Evolutionary conservation across 139 green algal species (phyloP).

Genomic region (Tetradesmus lagerheimii): DNA sequence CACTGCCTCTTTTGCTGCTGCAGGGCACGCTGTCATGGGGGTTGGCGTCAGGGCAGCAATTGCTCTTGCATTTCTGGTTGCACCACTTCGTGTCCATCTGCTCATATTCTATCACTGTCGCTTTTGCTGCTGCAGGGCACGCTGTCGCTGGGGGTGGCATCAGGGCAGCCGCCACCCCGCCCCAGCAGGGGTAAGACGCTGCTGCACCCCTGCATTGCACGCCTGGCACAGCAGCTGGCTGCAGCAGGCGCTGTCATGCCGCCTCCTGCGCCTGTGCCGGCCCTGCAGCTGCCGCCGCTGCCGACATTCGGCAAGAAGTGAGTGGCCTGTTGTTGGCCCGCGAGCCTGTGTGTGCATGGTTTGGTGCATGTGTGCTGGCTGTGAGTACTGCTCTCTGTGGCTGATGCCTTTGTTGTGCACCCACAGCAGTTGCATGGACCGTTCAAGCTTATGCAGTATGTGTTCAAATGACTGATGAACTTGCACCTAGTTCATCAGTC

Average conservation of each 20-base stretch:
- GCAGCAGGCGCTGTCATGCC: conserved; percentile 29
- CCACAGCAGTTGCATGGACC: too few relatives aligned
- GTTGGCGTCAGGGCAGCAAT: too few relatives aligned
- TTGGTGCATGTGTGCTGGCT: background rate
- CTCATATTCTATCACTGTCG: background rate
- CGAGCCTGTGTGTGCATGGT: background rate
- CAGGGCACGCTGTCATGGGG: too few relatives aligned
- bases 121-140: conserved; percentile 28
- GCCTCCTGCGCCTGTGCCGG: conserved; percentile 26
- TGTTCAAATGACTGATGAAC: too few relatives aligned
- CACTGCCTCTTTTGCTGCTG: background rate
- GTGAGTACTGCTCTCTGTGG: too few relatives aligned
- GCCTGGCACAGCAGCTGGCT: conserved; percentile 26
- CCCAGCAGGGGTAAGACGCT: conserved; percentile 16
- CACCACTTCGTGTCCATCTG: background rate
- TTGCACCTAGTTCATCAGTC: too few relatives aligned
- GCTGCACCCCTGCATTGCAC: conserved; percentile 38
- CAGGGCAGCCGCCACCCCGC: background rate
- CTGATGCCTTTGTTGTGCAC: too few relatives aligned
- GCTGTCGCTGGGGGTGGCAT: conserved; percentile 28
- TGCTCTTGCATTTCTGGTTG: too few relatives aligned
- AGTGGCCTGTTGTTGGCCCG: background rate
- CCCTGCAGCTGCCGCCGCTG: conserved; percentile 7
- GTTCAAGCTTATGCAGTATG: too few relatives aligned
- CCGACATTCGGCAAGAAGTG: conserved; percentile 30